Base-by-base conservation (phyloP, 495 filamentous ascomycete genomes). In the Achaetomiella virescens region DNA sequence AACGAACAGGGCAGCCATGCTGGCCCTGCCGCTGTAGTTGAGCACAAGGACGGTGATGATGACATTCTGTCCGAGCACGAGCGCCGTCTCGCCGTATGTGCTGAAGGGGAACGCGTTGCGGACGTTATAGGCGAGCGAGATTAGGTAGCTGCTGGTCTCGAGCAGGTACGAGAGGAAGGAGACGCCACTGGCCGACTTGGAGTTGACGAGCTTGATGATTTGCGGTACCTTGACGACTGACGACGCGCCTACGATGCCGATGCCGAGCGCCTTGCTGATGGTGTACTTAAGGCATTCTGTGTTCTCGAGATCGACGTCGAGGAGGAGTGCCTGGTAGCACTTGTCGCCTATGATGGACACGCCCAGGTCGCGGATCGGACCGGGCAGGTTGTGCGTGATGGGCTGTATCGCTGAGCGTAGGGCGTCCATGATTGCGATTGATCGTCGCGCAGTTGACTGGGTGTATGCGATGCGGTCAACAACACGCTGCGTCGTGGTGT, bases 171-270 rank as follows among this genome's bases (percentile, higher is more conserved):
- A 85, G 37, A 93, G 81, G 77, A 96, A 96, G 54, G 84, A 89
- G 55, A 97, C 79, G 62, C 92, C 93, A 50, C 80, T 79, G 9
- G 88, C 83, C 25, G 89, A 95, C 51, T 83, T 77, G 33, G 91
- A 91, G 60, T 75, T 70, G 62, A 95, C 71, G 47, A 97, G 83
- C 76, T 96, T 96, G 70, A 96, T 67, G 70, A 97, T 91, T 72
- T 97, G 93, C 0, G 93, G 92, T 44, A 98, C 81, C 76, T 98
- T 98, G 74, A 98, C 89, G 61, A 97, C 81, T 29, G 89, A 81
- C 53, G 87, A 90, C 35, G 90, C 87, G 56, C 80, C 84, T 63
- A 98, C 87, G 72, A 97, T 98, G 68, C 83, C 92, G 55, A 96
- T 84, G 40, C 93, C 93, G 44, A 98, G 85, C 12, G 78, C 88